A percentile compares a stretch with the other conserved stretches of the same genome.
Conservation (phyloP, 495 filamentous ascomycete species). For the Hypoxylon crocopeplum region DNA sequence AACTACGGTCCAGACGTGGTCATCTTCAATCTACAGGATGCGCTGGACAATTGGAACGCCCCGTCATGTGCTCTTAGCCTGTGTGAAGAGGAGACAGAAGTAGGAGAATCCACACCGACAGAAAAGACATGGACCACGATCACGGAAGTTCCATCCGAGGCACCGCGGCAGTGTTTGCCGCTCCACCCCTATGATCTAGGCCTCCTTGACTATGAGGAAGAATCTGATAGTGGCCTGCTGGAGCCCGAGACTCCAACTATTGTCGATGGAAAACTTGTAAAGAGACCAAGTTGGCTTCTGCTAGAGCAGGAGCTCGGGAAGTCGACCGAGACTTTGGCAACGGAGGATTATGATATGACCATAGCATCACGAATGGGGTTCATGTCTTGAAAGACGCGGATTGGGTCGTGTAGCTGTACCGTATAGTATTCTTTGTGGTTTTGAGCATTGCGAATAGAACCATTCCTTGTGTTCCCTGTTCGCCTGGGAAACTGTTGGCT, state of each 20-base stretch:
- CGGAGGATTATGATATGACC: constrained; percentile 20
- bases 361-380: constrained; percentile 26
- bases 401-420: background rate
- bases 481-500: background rate
- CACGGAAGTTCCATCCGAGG: background rate
- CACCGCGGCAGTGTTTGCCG: background rate
- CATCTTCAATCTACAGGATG: constrained; percentile 20
- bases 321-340: background rate
- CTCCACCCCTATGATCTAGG: background rate
- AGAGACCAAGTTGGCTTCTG: background rate
- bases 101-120: background rate
- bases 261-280: background rate
- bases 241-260: background rate
- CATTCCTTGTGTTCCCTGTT: background rate
- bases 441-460: background rate
- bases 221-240: background rate
- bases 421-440: background rate
- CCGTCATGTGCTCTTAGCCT: background rate
- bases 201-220: background rate
- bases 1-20: background rate
- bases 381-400: constrained; percentile 4
- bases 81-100: background rate
- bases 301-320: background rate
- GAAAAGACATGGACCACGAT: background rate
- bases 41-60: constrained; percentile 12